Evolutionary conservation across 106 monocot species (phyloP), one percentile per base, ranked within the genome.

Genomic region (Posidonia australis): DNA sequence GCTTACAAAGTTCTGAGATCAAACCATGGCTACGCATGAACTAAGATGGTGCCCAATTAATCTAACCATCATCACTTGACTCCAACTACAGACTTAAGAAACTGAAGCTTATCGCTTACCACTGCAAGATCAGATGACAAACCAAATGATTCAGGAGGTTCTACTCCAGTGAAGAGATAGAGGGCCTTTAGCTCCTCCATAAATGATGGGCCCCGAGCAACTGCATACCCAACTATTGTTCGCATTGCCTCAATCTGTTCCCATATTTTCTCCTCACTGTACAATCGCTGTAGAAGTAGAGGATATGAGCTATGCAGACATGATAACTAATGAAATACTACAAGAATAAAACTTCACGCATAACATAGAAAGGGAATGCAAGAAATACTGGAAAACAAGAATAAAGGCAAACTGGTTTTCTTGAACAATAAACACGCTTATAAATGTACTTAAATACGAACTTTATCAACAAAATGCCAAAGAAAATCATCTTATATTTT

Each of bases 121-220:
- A 75, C 67, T 43, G 48, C 42, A 42, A 75, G 63, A 56, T 74
- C 62, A 13, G 48, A 70, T 16, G 43, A 23, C 1, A 74, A 70
- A 45, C 21, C 60, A 18, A 54, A 29, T 7, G 73, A 75, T 5
- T 45, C 3, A 1, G 78, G 82, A n/a, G 78, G 74, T 54, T 82
- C 70, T 29, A 82, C 78, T 17, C 82, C 82, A 26, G 75, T 75
- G 72, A 82, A 78, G 43, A 62, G 9, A 61, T 68, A 78, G 36
- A 82, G 75, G 41, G 70, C 63, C 49, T 71, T 78, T 45, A 82
- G 60, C 49, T 82, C 82, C 44, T 74, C 78, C 20, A 62, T 59
- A 9, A 43, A 47, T 1, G 77, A 77, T 28, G 66, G 25, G 18
- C 22, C 18, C 11, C 46, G 46, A 7, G 28, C 21, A 16, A 26